phyloP scores from a whole-genome alignment of 257 asterid genomes.

The Cinchona pubescens region DNA sequence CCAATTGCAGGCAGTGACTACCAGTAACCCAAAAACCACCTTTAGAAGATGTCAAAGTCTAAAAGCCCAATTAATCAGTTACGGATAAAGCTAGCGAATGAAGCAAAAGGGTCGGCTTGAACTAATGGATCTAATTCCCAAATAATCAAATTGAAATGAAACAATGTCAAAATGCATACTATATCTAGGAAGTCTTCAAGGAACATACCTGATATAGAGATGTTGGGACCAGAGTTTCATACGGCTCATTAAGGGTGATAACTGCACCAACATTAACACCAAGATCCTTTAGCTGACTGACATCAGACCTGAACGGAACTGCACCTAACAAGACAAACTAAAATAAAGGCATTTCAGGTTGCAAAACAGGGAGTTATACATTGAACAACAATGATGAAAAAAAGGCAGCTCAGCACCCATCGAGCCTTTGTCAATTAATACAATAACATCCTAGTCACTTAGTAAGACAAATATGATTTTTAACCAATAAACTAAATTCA shows the following conservation, averaged over 20 bases:
- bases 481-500: not conserved
- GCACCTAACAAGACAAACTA: conserved; percentile 63
- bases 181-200: conserved; percentile 1
- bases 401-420: no score
- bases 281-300: conserved; percentile 39
- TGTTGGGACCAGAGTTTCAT: conserved; percentile 55
- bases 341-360: conserved; percentile 16
- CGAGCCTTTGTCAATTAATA: not conserved
- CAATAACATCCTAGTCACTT: not conserved
- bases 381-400: not conserved
- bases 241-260: conserved; percentile 55
- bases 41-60: not conserved
- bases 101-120: not conserved
- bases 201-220: conserved; percentile 45
- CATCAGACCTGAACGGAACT: conserved; percentile 61
- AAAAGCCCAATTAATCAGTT: not conserved
- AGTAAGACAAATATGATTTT: not conserved
- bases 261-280: conserved; percentile 55
- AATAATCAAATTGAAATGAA: not conserved
- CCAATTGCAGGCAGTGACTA: not conserved
- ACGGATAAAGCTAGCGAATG: not conserved
- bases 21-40: not conserved
- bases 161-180: conserved; percentile 1
- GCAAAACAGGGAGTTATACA: not conserved
- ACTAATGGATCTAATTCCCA: not conserved